These are phyloP conservation scores for Pterocarpus santalinus DNA, from an alignment of 306 rosid genomes.

Conservation along the genomic window DNA sequence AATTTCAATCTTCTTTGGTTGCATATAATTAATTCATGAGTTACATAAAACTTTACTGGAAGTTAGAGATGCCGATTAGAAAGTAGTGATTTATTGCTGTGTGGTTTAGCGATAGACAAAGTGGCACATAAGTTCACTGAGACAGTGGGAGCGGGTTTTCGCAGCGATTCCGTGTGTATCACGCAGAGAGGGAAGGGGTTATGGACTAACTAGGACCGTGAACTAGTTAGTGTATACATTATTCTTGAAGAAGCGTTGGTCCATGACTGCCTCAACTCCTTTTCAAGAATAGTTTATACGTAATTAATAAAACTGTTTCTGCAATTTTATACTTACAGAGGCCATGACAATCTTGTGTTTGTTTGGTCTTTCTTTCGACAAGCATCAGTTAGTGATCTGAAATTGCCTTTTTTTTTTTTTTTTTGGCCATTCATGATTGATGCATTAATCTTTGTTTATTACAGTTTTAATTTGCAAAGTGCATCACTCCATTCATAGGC, in stretches of 20 bases:
- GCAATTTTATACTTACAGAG: slow-evolving; percentile 8
- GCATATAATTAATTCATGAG: background rate
- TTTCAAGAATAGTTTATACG: background rate
- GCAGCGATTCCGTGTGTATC: background rate
- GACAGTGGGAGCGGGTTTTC: slow-evolving; percentile 7
- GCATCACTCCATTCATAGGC: background rate
- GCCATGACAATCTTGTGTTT: slow-evolving; percentile 8
- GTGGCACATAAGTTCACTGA: slow-evolving; percentile 12
- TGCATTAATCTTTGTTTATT: slow-evolving; percentile 24
- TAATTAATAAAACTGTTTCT: slow-evolving; percentile 10
- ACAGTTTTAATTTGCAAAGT: slow-evolving; percentile 4
- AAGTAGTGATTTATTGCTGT: slow-evolving; percentile 5
- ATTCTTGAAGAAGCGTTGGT: background rate
- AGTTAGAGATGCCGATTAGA: slow-evolving; percentile 26
- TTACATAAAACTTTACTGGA: slow-evolving; percentile 4
- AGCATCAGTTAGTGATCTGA: slow-evolving; percentile 18
- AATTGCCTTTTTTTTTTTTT: background rate
- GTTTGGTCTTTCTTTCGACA: slow-evolving; percentile 23
- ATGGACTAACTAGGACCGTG: background rate
- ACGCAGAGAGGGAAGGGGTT: slow-evolving; percentile 6
- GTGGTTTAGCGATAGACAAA: background rate
- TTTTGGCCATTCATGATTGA: slow-evolving; percentile 10
- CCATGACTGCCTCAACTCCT: background rate
- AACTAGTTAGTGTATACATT: background rate
- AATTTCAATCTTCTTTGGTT: slow-evolving; percentile 32